Evolutionary conservation across 306 rosid genomes (phyloP), one percentile per base, ranked within the genome.

Genomic region (Lathyrus sativus): DNA sequence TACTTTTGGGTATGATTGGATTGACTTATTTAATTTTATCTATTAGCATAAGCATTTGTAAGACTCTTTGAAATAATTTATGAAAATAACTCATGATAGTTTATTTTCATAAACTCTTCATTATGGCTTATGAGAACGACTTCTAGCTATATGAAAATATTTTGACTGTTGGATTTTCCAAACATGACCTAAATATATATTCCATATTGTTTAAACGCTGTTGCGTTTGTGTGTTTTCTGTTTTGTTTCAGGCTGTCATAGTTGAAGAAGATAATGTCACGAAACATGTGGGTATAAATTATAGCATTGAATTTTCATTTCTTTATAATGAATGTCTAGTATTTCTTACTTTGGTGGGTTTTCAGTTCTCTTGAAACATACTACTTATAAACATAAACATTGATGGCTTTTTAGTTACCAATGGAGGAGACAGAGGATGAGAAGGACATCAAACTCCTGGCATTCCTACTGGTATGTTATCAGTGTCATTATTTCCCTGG

Each of bases 401-500:
- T 49, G 85, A 67, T 65, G 90, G 88, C 65, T 97, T 92, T 69
- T 95, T 96, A 38, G 80, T 42, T 55, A 80, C 92, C 48, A 84
- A 76, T 69, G 92, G 86, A 69, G 91, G 91, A 75, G 88, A 61
- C 31, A 38, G 85, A 42, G 85, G 78, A 67, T 88, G 91, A 65
- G 77, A 71, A 2, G 90, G 95, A 46, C 88, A 95, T 81, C 97
- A 88, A 84, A 81, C 95, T 50, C 76, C 85, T 71, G 89, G 73
- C 79, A 74, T 69, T 78, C 81, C 97, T 69, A 54, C 82, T 67
- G 99, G 97, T 78, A 68, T 68, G 82, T 31, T 72, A 28, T 84
- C 84, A 28, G 31, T 22, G 55, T 74, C 62, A 49, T 89, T 81
- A 43, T 63, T 39, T 39, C 50, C 11, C 31, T 29, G 70, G 33